Conservation (phyloP, 83 land plant genomes). For the Diphasiastrum complanatum region DNA sequence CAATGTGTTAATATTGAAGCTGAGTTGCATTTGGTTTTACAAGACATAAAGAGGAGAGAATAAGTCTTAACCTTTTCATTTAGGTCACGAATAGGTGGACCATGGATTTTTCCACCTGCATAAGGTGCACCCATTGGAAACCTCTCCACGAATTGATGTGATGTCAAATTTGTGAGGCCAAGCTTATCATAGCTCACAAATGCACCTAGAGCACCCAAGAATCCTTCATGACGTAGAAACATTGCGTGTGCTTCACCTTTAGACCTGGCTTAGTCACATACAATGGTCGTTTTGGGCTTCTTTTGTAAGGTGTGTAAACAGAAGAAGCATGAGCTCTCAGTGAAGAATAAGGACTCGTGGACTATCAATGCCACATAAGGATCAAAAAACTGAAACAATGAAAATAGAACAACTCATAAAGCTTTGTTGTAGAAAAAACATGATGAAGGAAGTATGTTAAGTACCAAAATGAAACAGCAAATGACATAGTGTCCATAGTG, state of each 20-base stretch:
- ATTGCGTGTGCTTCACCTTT: slow-evolving; percentile 94
- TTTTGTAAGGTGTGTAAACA: no score
- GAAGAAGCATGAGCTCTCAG: no score
- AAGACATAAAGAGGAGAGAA: neutral
- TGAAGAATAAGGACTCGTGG: no score
- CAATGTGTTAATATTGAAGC: no score
- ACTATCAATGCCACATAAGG: no score
- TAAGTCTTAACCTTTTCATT: slow-evolving; percentile 69
- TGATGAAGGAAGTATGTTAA: neutral
- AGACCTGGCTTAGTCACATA: slow-evolving; percentile 46
- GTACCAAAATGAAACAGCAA: slow-evolving; percentile 88
- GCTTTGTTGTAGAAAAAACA: neutral
- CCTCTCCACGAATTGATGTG: slow-evolving; percentile 91
- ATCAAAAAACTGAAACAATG: no score
- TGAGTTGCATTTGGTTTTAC: no score
- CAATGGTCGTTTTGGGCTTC: no score
- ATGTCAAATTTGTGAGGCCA: slow-evolving; percentile 76
- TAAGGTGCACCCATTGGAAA: slow-evolving; percentile 99
- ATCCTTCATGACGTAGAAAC: slow-evolving; percentile 98
- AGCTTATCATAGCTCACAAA: slow-evolving; percentile 97
- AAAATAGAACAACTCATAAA: no score
- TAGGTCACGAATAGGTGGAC: slow-evolving; percentile 83
- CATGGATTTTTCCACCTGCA: slow-evolving; percentile 75
- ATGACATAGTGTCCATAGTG: slow-evolving; percentile 97
- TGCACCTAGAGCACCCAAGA: slow-evolving; percentile 93